Conservation (phyloP, 2,329 filamentous ascomycete species). For the Aspergillus jensenii region DNA sequence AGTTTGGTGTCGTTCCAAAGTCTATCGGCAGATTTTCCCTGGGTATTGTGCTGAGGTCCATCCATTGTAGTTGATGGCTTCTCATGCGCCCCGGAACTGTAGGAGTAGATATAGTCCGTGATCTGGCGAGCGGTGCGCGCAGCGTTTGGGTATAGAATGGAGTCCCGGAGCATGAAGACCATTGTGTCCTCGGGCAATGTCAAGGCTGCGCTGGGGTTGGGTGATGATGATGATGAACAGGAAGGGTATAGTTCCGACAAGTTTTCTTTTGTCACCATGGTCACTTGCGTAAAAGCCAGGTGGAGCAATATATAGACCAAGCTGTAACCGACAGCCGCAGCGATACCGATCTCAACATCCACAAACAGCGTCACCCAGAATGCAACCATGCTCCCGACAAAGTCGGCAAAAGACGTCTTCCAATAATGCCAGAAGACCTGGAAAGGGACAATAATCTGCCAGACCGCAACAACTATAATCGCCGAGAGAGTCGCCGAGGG, state of each 20-base stretch:
- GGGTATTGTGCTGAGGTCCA: not conserved
- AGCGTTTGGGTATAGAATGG: not conserved
- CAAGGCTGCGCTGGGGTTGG: not conserved
- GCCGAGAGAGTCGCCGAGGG: constrained; percentile 75
- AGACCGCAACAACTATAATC: constrained; percentile 93
- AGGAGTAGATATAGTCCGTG: not conserved
- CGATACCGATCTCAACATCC: constrained; percentile 83
- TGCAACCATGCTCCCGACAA: constrained; percentile 87
- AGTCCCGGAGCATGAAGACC: not conserved
- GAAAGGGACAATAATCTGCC: constrained; percentile 84
- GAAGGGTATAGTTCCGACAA: not conserved
- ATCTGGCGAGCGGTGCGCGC: not conserved
- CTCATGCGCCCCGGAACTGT: not conserved
- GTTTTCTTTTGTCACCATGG: not conserved
- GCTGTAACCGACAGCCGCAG: constrained; percentile 68
- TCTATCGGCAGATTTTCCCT: constrained; percentile 64
- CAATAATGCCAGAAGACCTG: constrained; percentile 93
- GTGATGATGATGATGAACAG: not conserved
- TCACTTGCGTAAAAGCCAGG: not conserved
- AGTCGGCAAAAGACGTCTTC: constrained; percentile 84
- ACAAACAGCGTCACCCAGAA: constrained; percentile 86
- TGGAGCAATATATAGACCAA: constrained; percentile 64
- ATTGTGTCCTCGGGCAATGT: not conserved
- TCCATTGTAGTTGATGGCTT: not conserved
- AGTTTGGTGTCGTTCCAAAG: constrained; percentile 75